phyloP scores from a whole-genome alignment of 108 stramenopile species.

The Pseudonitzschia multiseries region DNA sequence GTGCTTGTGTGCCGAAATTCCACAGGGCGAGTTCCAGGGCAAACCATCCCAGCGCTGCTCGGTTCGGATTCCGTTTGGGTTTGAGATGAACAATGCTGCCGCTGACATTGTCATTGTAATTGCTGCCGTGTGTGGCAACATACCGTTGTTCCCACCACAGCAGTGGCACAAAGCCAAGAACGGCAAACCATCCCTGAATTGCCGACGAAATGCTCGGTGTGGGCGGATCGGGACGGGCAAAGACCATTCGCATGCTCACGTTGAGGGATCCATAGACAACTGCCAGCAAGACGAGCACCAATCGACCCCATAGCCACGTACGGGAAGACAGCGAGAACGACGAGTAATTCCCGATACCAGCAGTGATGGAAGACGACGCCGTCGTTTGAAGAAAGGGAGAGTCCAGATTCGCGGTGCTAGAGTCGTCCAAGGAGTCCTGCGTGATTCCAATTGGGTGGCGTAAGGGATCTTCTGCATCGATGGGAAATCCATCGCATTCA shows the following conservation, averaged over 20 bases:
- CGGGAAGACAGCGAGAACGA: not conserved
- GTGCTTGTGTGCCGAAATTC: slow-evolving; percentile 60
- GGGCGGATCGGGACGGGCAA: slow-evolving; percentile 46
- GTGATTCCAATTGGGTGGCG: no score
- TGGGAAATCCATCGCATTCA: not conserved
- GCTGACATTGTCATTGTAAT: not conserved
- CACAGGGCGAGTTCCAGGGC: slow-evolving; percentile 61
- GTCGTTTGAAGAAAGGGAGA: no score
- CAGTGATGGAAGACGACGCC: no score
- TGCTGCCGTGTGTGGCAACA: no score
- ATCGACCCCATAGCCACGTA: slow-evolving; percentile 27
- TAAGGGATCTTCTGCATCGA: not conserved
- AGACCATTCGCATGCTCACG: slow-evolving; percentile 49
- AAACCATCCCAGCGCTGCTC: slow-evolving; percentile 37
- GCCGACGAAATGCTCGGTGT: slow-evolving; percentile 46
- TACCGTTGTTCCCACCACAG: slow-evolving; percentile 17
- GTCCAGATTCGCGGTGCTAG: no score
- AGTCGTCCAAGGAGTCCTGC: no score
- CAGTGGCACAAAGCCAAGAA: slow-evolving; percentile 49
- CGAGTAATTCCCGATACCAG: not conserved
- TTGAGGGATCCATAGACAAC: slow-evolving; percentile 64
- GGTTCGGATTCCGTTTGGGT: not conserved
- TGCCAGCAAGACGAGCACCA: slow-evolving; percentile 48
- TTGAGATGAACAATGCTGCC: not conserved
- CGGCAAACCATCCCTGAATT: slow-evolving; percentile 47